These are phyloP conservation scores for Penicillium freii DNA, from an alignment of 2,329 filamentous ascomycete species.

Conservation along the genomic window DNA sequence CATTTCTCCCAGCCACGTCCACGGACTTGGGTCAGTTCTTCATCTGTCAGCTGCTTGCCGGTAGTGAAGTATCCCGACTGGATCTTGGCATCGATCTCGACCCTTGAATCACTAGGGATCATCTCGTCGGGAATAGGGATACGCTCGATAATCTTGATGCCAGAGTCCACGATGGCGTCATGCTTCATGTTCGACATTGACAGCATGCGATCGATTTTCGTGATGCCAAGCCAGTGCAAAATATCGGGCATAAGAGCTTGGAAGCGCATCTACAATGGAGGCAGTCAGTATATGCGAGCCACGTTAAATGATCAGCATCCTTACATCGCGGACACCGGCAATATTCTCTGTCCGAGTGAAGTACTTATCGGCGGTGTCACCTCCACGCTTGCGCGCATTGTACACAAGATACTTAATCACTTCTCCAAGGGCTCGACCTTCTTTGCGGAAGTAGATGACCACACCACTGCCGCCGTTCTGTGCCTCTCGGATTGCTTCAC, in stretches of 20 bases:
- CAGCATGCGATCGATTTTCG: conserved; percentile 97
- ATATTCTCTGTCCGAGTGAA: conserved; percentile 98
- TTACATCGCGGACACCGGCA: conserved; percentile 76
- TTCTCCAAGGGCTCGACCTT: conserved; percentile 89
- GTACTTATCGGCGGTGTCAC: conserved; percentile 56
- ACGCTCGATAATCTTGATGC: conserved; percentile 75
- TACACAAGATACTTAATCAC: conserved; percentile 84
- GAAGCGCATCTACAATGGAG: conserved; percentile 75
- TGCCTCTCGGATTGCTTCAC: conserved; percentile 95
- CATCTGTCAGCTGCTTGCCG: conserved; percentile 82
- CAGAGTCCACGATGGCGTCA: conserved; percentile 52
- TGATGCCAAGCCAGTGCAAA: conserved; percentile 95
- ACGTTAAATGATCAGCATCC: neutral
- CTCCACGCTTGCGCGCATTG: conserved; percentile 48
- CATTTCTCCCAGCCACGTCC: conserved; percentile 84
- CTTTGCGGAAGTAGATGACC: conserved; percentile 98
- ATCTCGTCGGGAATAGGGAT: conserved; percentile 89
- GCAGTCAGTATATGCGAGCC: conserved; percentile 12
- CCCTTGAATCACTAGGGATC: conserved; percentile 90
- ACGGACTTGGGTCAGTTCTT: conserved; percentile 80
- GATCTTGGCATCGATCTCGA: conserved; percentile 99
- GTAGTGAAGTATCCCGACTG: conserved; percentile 86
- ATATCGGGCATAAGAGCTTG: conserved; percentile 98
- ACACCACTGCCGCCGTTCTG: conserved; percentile 91
- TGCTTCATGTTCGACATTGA: conserved; percentile 85